These are phyloP conservation scores for Wolfiporia cocos DNA, from an alignment of 1,284 basidiomycete genomes.

Conservation along the genomic window DNA sequence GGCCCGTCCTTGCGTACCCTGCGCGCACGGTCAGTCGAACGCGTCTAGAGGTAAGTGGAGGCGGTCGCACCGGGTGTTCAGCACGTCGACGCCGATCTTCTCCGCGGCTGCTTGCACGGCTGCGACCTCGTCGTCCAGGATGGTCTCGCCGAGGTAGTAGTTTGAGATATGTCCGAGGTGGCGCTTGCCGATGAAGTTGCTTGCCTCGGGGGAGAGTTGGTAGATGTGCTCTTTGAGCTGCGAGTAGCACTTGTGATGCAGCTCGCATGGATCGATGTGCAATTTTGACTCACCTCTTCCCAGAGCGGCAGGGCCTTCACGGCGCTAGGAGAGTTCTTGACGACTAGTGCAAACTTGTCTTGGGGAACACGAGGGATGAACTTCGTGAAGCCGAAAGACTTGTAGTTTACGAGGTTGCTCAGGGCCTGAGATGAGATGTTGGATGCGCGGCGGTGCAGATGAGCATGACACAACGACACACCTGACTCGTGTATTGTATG, in stretches of 20 bases:
- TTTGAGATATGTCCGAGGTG: conserved; percentile 72
- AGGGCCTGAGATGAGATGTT: conserved; percentile 45
- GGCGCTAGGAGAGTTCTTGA: conserved; percentile 54
- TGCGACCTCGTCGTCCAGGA: conserved; percentile 70
- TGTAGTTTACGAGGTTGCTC: conserved; percentile 76
- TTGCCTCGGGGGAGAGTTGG: conserved; percentile 51
- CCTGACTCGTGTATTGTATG: conserved; percentile 71
- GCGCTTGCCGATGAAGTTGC: conserved; percentile 74
- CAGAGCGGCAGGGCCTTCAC: conserved; percentile 53
- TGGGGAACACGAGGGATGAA: conserved; percentile 66
- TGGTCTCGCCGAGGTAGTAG: conserved; percentile 72
- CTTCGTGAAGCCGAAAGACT: conserved; percentile 79
- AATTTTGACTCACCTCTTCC: conserved; percentile 46
- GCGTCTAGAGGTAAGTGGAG: background rate
- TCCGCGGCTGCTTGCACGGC: conserved; percentile 71
- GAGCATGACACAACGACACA: too few relatives aligned
- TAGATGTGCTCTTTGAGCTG: conserved; percentile 75
- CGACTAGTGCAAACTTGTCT: conserved; percentile 56
- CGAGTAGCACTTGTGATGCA: conserved; percentile 5
- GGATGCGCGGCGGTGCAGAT: too few relatives aligned
- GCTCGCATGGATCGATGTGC: background rate
- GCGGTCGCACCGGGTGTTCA: conserved; percentile 69
- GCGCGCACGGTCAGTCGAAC: background rate
- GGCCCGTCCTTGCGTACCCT: conserved; percentile 65
- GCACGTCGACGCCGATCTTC: conserved; percentile 60